These are phyloP conservation scores for Talaromyces sp. DNA, from an alignment of 2,329 filamentous ascomycete genomes.

Conservation along the genomic window DNA sequence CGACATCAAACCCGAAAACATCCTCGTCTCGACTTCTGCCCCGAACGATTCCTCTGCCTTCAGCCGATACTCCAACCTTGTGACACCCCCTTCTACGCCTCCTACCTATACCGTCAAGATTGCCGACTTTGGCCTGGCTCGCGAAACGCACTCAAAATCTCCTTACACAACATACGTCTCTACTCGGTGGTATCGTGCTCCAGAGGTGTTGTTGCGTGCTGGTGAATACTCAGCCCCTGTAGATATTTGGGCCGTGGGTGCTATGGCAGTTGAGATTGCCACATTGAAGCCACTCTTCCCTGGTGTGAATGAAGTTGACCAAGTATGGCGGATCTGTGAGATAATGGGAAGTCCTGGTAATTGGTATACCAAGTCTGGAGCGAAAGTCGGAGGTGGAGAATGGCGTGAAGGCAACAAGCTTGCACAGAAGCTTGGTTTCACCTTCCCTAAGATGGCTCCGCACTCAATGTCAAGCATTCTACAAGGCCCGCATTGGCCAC, in stretches of 20 bases:
- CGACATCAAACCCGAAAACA: constrained; percentile 99
- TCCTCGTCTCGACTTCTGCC: constrained; percentile 87
- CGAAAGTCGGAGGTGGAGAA: constrained; percentile 86
- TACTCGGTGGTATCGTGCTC: constrained; percentile 90
- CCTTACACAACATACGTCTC: constrained; percentile 99
- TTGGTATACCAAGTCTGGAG: constrained; percentile 92
- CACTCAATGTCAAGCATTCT: constrained; percentile 95
- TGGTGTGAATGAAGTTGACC: constrained; percentile 95
- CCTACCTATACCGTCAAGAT: constrained; percentile 96
- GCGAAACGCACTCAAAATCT: constrained; percentile 92
- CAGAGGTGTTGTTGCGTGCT: constrained; percentile 87
- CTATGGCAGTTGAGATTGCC: constrained; percentile 97
- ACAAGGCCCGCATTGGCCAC: constrained; percentile 85
- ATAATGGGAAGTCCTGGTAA: constrained; percentile 99
- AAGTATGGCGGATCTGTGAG: constrained; percentile 97
- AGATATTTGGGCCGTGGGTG: constrained; percentile 97
- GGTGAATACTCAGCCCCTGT: constrained; percentile 97
- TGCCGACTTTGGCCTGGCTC: constrained; percentile 94
- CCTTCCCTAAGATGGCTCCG: constrained; percentile 98
- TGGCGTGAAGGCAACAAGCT: constrained; percentile 93
- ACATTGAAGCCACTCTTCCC: constrained; percentile 96
- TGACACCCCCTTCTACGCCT: constrained; percentile 92
- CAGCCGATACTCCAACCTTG: constrained; percentile 84
- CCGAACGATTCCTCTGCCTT: constrained; percentile 79
- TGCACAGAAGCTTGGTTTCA: constrained; percentile 94